Percentiles rank a stretch among this genome's conserved stretches.
Conservation (phyloP, 208 protist species). For the Vickermania ingenoplastis region DNA sequence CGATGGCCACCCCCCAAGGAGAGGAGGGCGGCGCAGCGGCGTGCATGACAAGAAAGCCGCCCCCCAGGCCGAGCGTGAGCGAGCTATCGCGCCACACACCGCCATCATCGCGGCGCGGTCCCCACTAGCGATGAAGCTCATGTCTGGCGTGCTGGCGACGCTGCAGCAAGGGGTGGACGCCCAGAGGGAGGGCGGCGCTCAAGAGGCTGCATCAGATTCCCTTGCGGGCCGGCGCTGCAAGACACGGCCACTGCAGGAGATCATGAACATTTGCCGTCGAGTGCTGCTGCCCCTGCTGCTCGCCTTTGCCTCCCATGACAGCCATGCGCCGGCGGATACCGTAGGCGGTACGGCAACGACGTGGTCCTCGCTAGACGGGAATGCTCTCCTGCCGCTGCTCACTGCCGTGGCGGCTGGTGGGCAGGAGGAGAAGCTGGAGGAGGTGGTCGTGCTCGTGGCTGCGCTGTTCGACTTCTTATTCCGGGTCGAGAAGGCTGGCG, state of each 20-base stretch:
- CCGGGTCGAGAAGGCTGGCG: neutral
- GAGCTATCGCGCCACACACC: no score
- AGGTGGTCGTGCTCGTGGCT: conserved; percentile 61
- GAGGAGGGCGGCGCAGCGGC: no score
- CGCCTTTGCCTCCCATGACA: neutral
- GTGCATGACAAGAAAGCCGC: no score
- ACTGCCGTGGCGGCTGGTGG: neutral
- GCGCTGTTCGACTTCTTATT: conserved; percentile 85
- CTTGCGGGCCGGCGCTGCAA: neutral
- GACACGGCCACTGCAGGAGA: neutral
- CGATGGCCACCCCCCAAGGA: neutral
- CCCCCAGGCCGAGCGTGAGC: no score
- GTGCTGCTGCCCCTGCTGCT: conserved; percentile 67
- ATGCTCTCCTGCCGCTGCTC: neutral
- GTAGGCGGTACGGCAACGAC: conserved; percentile 13
- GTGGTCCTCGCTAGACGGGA: conserved; percentile 7
- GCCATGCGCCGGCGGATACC: neutral
- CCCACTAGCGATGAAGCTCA: neutral
- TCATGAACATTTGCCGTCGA: conserved; percentile 32
- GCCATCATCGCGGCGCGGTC: neutral
- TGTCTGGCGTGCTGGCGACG: neutral
- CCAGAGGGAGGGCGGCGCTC: no score
- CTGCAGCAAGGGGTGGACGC: neutral
- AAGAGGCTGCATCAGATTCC: no score
- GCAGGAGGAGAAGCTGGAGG: conserved; percentile 12